A percentile compares a stretch with the other conserved stretches of the same genome.
phyloP scores from a whole-genome alignment of 331 rosid genomes.

The Quercus phellos region DNA sequence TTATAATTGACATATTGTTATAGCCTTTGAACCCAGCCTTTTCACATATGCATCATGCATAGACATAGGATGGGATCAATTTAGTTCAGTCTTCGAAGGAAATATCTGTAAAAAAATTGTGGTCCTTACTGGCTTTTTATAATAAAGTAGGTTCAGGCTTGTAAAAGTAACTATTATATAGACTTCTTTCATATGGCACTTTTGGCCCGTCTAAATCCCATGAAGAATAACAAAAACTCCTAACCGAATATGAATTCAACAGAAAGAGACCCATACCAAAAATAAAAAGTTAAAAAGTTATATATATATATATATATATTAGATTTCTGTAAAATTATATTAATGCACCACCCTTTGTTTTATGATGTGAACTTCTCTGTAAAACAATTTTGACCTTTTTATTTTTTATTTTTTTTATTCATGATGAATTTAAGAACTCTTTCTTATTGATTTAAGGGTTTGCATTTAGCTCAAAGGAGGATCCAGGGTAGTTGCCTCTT shows the following conservation, averaged over 20 bases:
- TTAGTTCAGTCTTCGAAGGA: conserved; percentile 20
- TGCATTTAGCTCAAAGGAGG: no score
- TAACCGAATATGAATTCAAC: neutral
- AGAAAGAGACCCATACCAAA: neutral
- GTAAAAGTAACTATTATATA: conserved; percentile 19
- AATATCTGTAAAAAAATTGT: conserved; percentile 6
- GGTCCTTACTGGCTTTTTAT: conserved; percentile 21
- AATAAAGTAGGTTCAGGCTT: conserved; percentile 28
- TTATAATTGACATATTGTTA: neutral
- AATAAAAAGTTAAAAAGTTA: neutral
- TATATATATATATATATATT: neutral
- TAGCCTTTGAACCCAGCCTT: conserved; percentile 1
- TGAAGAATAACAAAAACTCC: neutral
- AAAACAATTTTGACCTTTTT: no score
- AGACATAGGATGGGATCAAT: conserved; percentile 5
- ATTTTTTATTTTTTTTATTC: no score
- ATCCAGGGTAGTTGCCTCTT: no score
- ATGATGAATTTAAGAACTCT: no score
- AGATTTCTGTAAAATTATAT: no score
- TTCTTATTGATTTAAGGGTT: no score
- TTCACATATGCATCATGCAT: neutral
- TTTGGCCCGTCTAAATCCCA: conserved; percentile 14
- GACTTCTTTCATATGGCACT: conserved; percentile 1
- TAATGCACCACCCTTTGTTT: no score
- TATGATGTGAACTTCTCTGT: no score